Conservation (phyloP, 1,284 basidiomycete genomes). For the Ustilago trichophora region DNA sequence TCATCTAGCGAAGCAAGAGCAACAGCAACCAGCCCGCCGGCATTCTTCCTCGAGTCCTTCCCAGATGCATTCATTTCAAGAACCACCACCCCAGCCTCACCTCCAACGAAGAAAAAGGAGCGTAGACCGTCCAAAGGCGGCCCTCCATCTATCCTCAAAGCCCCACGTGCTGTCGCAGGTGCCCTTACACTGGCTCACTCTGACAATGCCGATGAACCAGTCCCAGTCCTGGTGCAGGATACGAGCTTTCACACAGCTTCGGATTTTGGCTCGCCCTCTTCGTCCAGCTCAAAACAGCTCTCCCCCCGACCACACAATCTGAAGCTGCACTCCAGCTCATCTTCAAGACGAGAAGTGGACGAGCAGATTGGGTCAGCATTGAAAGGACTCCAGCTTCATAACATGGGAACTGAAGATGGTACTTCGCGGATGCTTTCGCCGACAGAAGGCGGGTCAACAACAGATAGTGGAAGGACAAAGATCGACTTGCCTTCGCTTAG, state of each 20-base stretch:
- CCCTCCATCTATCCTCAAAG: conserved; percentile 17
- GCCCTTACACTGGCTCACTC: conserved; percentile 19
- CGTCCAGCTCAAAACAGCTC: conserved; percentile 17
- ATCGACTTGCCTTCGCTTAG: conserved; percentile 18
- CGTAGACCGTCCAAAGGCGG: conserved; percentile 7
- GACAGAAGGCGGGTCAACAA: background rate
- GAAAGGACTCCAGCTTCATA: conserved; percentile 6
- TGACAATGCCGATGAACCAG: conserved; percentile 12
- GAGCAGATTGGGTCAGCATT: background rate
- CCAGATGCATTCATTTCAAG: conserved; percentile 16
- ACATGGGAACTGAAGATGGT: background rate
- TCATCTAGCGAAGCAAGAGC: too few relatives aligned
- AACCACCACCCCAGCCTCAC: background rate
- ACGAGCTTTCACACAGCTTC: conserved; percentile 21
- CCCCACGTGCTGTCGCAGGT: conserved; percentile 22
- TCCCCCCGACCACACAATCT: conserved; percentile 1
- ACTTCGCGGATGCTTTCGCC: conserved; percentile 7
- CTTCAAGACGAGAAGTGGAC: background rate
- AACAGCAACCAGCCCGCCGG: conserved; percentile 26
- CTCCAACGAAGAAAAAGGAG: conserved; percentile 13
- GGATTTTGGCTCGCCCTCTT: conserved; percentile 21
- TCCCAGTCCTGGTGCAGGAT: background rate
- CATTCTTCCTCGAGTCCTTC: conserved; percentile 52
- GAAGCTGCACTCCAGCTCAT: background rate
- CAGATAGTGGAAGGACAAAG: conserved; percentile 9